Evolutionary conservation across 495 filamentous ascomycete genomes (phyloP).

Genomic region (Platismatia glauca): DNA sequence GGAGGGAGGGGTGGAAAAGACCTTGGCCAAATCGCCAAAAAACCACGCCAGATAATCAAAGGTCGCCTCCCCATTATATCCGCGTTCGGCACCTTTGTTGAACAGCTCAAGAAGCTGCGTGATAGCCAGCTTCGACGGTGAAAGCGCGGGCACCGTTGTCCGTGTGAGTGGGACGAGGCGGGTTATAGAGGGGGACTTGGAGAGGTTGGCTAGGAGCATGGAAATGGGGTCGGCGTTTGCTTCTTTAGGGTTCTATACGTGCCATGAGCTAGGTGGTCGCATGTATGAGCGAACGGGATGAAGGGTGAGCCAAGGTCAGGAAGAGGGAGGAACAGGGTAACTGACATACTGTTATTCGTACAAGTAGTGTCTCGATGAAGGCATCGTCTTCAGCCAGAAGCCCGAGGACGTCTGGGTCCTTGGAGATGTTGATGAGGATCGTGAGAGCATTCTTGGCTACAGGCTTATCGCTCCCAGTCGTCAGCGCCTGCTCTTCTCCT

Average conservation of each 20-base stretch:
- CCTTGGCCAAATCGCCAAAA: conserved; percentile 84
- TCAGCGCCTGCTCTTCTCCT: conserved; percentile 2
- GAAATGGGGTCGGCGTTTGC: conserved; percentile 73
- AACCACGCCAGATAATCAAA: conserved; percentile 90
- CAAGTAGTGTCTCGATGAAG: conserved; percentile 66
- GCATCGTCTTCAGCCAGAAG: conserved; percentile 67
- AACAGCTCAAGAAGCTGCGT: conserved; percentile 94
- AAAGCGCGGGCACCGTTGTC: conserved; percentile 46
- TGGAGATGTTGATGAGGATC: conserved; percentile 85
- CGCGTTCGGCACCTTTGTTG: conserved; percentile 74
- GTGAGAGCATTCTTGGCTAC: conserved; percentile 89
- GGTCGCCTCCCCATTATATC: conserved; percentile 75
- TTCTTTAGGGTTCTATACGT: conserved; percentile 47
- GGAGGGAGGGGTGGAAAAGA: conserved; percentile 13
- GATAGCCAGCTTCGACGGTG: conserved; percentile 59
- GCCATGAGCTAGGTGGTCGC: not conserved
- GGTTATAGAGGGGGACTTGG: conserved; percentile 65
- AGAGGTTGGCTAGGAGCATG: conserved; percentile 89
- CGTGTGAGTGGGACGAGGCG: conserved; percentile 58
- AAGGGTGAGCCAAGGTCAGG: not conserved
- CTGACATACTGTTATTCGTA: conserved; percentile 64
- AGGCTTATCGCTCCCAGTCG: conserved; percentile 40
- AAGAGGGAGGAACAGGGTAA: not conserved
- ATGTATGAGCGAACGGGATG: too few relatives aligned
- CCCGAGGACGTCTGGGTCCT: conserved; percentile 63